Percentiles rank a stretch among this genome's conserved stretches.
These are phyloP conservation scores for Sclerotinia spermophila DNA, from an alignment of 2,329 filamentous ascomycete genomes.

Conservation along the genomic window DNA sequence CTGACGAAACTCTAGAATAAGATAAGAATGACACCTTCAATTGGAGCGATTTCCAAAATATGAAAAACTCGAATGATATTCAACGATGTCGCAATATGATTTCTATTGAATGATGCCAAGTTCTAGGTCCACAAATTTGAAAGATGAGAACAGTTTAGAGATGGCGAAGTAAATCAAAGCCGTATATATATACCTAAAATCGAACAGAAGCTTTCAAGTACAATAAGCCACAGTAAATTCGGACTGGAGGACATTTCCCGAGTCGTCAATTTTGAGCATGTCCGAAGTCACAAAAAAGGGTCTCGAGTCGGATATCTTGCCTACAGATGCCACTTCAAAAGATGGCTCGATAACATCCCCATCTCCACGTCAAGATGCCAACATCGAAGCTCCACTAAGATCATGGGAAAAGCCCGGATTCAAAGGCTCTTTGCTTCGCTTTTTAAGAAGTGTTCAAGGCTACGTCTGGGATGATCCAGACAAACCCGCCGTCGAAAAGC, in stretches of 20 bases:
- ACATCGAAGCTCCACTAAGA: not conserved
- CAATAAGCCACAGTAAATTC: too few species aligned
- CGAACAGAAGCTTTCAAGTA: not conserved
- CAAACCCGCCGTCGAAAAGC: conserved; percentile 40
- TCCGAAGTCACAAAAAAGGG: not conserved
- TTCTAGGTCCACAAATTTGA: not conserved
- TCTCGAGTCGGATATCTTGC: not conserved
- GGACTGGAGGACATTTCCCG: not conserved
- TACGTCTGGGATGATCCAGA: conserved; percentile 37
- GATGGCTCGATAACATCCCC: not conserved
- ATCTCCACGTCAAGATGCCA: not conserved
- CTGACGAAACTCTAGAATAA: not conserved
- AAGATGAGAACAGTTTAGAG: not conserved
- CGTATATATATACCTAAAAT: not conserved
- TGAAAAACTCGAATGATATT: not conserved
- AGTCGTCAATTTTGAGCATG: not conserved
- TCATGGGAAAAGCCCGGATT: conserved; percentile 26
- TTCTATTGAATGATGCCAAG: not conserved
- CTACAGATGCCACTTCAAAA: not conserved
- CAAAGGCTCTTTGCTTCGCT: conserved; percentile 17
- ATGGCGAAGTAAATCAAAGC: not conserved
- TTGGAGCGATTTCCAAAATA: not conserved
- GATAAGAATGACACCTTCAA: not conserved
- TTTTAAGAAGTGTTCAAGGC: conserved; percentile 26
- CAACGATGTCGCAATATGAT: not conserved